phyloP scores from a whole-genome alignment of 2,329 filamentous ascomycete genomes.

The Alternaria arbusti region DNA sequence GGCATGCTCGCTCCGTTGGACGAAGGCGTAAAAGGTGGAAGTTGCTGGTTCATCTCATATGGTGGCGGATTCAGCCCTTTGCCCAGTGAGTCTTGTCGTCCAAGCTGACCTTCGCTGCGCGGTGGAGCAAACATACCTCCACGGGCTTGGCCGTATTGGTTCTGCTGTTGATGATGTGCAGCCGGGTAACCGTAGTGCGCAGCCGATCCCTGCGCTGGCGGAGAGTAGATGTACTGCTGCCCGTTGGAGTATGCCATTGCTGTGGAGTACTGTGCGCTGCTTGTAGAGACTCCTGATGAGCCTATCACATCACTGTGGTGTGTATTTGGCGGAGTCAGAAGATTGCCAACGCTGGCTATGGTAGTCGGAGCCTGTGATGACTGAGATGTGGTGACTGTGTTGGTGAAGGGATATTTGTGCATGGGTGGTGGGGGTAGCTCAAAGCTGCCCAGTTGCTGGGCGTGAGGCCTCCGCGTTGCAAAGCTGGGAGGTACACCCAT shows the following conservation, averaged over 20 bases:
- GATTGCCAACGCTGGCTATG: constrained; percentile 63
- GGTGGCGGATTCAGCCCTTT: constrained; percentile 71
- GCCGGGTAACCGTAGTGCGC: constrained; percentile 62
- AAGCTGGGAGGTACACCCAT: constrained; percentile 70
- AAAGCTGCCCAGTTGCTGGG: constrained; percentile 71
- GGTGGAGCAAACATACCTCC: constrained; percentile 62
- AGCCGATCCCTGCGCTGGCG: constrained; percentile 60
- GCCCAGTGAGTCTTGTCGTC: constrained; percentile 64
- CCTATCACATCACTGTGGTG: constrained; percentile 66
- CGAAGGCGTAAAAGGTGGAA: constrained; percentile 67
- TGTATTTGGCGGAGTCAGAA: constrained; percentile 68
- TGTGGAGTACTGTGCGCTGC: constrained; percentile 62
- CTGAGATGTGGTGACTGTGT: constrained; percentile 51
- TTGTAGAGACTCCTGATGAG: constrained; percentile 66
- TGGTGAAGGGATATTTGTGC: constrained; percentile 59
- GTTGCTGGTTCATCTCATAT: constrained; percentile 66
- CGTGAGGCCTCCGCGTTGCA: constrained; percentile 72
- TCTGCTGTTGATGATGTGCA: constrained; percentile 39
- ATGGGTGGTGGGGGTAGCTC: constrained; percentile 68
- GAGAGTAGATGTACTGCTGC: constrained; percentile 67
- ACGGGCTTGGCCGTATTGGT: constrained; percentile 40
- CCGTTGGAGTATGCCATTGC: constrained; percentile 65
- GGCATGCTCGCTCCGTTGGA: constrained; percentile 59
- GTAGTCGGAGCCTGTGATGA: constrained; percentile 55
- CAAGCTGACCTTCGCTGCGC: constrained; percentile 60